These are phyloP conservation scores for Coprinopsis strossmayeri DNA, from an alignment of 768 basidiomycete species.

Conservation along the genomic window DNA sequence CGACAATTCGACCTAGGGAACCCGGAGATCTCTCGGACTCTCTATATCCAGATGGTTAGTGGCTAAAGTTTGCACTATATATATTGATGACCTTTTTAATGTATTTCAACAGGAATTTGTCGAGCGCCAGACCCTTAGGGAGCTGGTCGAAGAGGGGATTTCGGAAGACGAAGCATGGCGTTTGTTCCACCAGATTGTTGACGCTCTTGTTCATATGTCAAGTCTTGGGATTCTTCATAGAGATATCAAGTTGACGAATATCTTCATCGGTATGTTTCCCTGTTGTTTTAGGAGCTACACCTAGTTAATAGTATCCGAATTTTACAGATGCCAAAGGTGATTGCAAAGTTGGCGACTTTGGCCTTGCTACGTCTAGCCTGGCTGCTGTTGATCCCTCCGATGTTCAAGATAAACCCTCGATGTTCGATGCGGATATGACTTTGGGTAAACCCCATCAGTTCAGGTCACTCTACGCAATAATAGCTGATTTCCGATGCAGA, in stretches of 20 bases:
- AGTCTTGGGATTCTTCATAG: constrained; percentile 81
- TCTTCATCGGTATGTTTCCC: constrained; percentile 71
- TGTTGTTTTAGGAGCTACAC: neutral
- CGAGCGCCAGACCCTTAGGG: constrained; percentile 83
- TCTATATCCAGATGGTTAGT: constrained; percentile 92
- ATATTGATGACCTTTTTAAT: neutral
- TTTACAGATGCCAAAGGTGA: constrained; percentile 72
- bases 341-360: constrained; percentile 93
- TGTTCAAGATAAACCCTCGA: constrained; percentile 38
- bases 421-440: constrained; percentile 65
- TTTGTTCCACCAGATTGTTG: constrained; percentile 83
- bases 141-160: constrained; percentile 79
- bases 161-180: constrained; percentile 85
- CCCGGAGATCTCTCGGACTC: constrained; percentile 42
- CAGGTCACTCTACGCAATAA: neutral
- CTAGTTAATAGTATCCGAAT: neutral
- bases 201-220: constrained; percentile 87
- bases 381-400: constrained; percentile 74
- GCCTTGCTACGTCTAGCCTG: constrained; percentile 78
- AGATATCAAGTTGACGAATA: constrained; percentile 91
- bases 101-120: constrained; percentile 64
- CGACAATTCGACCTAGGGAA: neutral
- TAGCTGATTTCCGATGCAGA: constrained; percentile 35
- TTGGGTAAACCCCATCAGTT: constrained; percentile 35
- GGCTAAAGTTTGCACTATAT: neutral